phyloP scores from a whole-genome alignment of 768 basidiomycete species.

The Rhizopogon vesiculosus region DNA sequence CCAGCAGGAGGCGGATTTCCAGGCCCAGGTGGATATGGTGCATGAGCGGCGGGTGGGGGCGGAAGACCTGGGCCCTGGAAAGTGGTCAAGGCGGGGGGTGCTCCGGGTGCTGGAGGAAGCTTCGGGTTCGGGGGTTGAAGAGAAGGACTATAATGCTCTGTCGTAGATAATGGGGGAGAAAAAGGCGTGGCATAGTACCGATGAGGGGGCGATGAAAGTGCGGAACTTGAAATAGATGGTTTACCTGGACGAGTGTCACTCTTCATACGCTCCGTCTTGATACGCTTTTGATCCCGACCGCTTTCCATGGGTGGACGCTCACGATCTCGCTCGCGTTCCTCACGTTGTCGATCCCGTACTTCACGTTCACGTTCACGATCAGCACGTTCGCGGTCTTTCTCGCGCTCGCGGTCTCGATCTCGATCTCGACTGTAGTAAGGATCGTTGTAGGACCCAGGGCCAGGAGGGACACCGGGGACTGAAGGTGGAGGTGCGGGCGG shows the following conservation, averaged over 20 bases:
- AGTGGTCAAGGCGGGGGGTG: constrained; percentile 22
- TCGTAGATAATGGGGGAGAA: constrained; percentile 20
- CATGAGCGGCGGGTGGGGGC: constrained; percentile 27
- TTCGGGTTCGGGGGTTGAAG: constrained; percentile 37
- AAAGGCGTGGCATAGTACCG: constrained; percentile 18
- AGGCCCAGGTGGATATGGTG: constrained; percentile 26
- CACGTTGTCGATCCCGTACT: constrained; percentile 31
- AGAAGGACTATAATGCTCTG: constrained; percentile 30
- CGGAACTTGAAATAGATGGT: constrained; percentile 18
- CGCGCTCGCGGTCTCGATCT: constrained; percentile 36
- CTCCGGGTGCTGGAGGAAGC: constrained; percentile 21
- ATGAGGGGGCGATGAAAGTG: constrained; percentile 30
- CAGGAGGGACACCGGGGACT: constrained; percentile 26
- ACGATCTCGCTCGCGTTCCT: constrained; percentile 39
- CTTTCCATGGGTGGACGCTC: constrained; percentile 39
- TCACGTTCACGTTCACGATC: constrained; percentile 34
- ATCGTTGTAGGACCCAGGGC: constrained; percentile 30
- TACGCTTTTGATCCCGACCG: constrained; percentile 53
- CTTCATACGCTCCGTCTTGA: constrained; percentile 50
- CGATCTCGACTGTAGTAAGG: constrained; percentile 35
- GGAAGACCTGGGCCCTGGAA: constrained; percentile 33
- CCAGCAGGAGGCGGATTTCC: constrained; percentile 27
- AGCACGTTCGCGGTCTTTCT: constrained; percentile 37
- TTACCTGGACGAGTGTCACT: constrained; percentile 37
- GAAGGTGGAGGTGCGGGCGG: constrained; percentile 26